These are phyloP conservation scores for Globisporangium megalacanthum DNA, from an alignment of 352 stramenopile genomes.

Conservation along the genomic window DNA sequence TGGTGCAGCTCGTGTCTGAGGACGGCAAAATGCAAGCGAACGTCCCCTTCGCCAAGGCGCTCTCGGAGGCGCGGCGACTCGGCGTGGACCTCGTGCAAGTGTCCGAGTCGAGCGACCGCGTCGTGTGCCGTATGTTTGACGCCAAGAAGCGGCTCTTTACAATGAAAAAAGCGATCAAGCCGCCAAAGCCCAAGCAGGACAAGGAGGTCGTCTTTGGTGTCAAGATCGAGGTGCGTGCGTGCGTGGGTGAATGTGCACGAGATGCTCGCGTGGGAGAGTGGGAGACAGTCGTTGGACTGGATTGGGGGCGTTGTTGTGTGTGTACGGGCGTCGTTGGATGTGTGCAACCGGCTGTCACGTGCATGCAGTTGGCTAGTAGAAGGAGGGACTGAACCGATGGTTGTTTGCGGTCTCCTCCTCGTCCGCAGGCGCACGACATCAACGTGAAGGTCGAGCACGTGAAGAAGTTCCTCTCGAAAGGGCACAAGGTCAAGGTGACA, in stretches of 20 bases:
- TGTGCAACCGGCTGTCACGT: not conserved
- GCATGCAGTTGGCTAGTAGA: not conserved
- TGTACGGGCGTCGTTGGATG: not conserved
- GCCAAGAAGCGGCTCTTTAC: conserved; percentile 68
- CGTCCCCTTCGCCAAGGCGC: conserved; percentile 44
- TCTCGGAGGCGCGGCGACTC: conserved; percentile 36
- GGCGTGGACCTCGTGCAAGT: conserved; percentile 78
- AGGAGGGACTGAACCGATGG: no score
- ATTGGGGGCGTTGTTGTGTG: no score
- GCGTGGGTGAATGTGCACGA: not conserved
- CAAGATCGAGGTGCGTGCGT: conserved; percentile 62
- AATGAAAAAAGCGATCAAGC: conserved; percentile 62
- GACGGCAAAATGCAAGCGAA: conserved; percentile 40
- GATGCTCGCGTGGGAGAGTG: not conserved
- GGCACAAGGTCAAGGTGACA: conserved; percentile 77
- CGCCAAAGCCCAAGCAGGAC: conserved; percentile 57
- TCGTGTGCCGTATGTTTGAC: conserved; percentile 67
- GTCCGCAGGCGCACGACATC: conserved; percentile 48
- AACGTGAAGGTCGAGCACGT: conserved; percentile 67
- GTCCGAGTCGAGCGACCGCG: conserved; percentile 27
- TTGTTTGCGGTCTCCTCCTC: not conserved
- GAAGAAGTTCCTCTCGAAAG: conserved; percentile 61
- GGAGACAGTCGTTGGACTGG: not conserved
- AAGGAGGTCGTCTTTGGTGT: conserved; percentile 67
- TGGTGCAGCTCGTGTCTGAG: conserved; percentile 54